Evolutionary conservation across 768 basidiomycete genomes (phyloP).

Genomic region (Termitomyces sp.): DNA sequence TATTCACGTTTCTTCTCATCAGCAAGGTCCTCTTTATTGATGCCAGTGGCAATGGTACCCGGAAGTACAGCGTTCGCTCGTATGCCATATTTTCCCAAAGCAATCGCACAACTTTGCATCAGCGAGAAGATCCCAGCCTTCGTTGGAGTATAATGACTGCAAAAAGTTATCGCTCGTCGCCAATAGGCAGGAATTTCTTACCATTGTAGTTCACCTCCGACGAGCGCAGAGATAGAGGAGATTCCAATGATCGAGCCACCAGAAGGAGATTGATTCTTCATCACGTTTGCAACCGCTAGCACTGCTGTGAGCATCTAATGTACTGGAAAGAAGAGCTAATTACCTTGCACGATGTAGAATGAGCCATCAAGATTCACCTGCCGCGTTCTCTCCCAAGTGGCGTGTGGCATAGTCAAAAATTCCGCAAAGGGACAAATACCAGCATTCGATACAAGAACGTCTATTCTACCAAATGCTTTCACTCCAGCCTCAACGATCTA

Average conservation of each 20-base stretch:
- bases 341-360: constrained; percentile 68
- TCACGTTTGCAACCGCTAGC: constrained; percentile 66
- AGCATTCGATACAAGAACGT: constrained; percentile 43
- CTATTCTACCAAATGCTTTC: constrained; percentile 59
- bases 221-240: constrained; percentile 75
- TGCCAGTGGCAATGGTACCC: constrained; percentile 73
- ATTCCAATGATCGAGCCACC: constrained; percentile 76
- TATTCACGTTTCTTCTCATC: constrained; percentile 53
- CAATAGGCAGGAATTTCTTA: constrained; percentile 18
- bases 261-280: constrained; percentile 63
- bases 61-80: constrained; percentile 71
- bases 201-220: constrained; percentile 73
- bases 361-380: constrained; percentile 75
- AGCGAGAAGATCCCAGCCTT: constrained; percentile 75
- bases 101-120: constrained; percentile 79
- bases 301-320: constrained; percentile 5
- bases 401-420: constrained; percentile 65
- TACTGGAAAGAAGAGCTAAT: background rate
- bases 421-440: constrained; percentile 78
- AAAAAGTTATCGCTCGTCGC: background rate
- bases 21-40: constrained; percentile 72
- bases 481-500: constrained; percentile 64
- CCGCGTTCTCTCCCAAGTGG: constrained; percentile 60
- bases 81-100: constrained; percentile 73
- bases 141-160: constrained; percentile 73